Evolutionary conservation across 805 yeast species (phyloP).

Genomic region (Yamadazyma olivae): DNA sequence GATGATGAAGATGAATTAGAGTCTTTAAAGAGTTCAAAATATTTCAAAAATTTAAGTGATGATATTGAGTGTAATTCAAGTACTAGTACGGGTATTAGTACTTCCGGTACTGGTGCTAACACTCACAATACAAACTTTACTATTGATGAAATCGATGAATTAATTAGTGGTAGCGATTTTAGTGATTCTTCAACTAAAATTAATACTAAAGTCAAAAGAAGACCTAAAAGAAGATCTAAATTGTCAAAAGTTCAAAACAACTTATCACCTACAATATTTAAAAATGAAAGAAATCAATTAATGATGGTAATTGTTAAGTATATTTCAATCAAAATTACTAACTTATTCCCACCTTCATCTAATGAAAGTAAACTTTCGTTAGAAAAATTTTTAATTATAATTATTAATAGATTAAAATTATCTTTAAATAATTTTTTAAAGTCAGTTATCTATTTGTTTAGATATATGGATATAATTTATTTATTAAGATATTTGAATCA

Average conservation of each 20-base stretch:
- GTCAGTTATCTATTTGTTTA: conserved; percentile 39
- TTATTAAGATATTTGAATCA: conserved; percentile 43
- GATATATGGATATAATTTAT: conserved; percentile 46
- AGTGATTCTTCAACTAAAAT: not conserved
- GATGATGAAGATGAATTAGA: conserved; percentile 7
- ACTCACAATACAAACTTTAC: not conserved
- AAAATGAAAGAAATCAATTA: conserved; percentile 31
- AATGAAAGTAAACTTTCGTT: conserved; percentile 29
- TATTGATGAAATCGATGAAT: not conserved
- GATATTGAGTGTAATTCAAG: not conserved
- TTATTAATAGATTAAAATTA: conserved; percentile 35
- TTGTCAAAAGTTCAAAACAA: conserved; percentile 2
- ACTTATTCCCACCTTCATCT: conserved; percentile 41
- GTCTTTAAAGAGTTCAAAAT: not conserved
- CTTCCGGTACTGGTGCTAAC: not conserved
- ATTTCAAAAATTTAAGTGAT: not conserved
- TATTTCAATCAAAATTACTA: conserved; percentile 40
- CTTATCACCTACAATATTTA: conserved; percentile 20
- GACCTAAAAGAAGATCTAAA: conserved; percentile 2
- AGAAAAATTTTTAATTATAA: conserved; percentile 36
- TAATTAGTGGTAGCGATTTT: not conserved
- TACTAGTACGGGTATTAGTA: not conserved
- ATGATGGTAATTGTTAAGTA: conserved; percentile 43
- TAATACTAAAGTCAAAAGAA: not conserved
- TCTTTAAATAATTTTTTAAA: conserved; percentile 36